A percentile compares a stretch with the other conserved stretches of the same genome.
These are phyloP conservation scores for Shiraia bambusicola DNA, from an alignment of 2,329 filamentous ascomycete species.

Conservation along the genomic window DNA sequence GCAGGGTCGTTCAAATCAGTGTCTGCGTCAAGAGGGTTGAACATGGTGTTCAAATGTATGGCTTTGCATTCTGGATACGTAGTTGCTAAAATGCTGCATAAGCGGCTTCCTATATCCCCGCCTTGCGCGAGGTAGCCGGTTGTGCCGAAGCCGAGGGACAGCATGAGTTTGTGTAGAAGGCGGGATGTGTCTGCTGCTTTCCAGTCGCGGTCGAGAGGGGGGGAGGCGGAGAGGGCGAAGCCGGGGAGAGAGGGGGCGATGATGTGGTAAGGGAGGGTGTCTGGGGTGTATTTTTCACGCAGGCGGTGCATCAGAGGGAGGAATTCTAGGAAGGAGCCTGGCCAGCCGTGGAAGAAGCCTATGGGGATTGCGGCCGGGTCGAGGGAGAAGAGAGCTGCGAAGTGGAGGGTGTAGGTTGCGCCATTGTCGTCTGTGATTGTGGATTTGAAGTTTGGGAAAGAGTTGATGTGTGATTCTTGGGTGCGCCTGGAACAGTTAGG, in stretches of 20 bases:
- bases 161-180: conserved; percentile 55
- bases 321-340: conserved; percentile 57
- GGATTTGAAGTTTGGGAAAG: conserved; percentile 53
- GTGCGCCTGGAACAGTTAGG: conserved; percentile 30
- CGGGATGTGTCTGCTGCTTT: conserved; percentile 43
- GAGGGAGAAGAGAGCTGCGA: conserved; percentile 57
- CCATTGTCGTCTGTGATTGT: conserved; percentile 45
- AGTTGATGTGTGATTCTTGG: conserved; percentile 50
- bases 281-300: conserved; percentile 51
- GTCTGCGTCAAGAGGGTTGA: conserved; percentile 22
- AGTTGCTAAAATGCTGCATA: conserved; percentile 48
- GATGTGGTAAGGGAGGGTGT: conserved; percentile 58
- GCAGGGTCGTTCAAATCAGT: too few species aligned
- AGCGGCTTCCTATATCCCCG: conserved; percentile 56
- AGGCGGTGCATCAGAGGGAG: conserved; percentile 54
- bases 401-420: conserved; percentile 50
- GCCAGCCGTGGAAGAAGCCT: conserved; percentile 59
- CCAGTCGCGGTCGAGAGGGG: conserved; percentile 52
- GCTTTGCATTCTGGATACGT: conserved; percentile 52
- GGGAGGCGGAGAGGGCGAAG: conserved; percentile 54
- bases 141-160: conserved; percentile 53
- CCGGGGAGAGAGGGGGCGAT: conserved; percentile 59
- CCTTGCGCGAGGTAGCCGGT: conserved; percentile 58
- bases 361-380: conserved; percentile 54
- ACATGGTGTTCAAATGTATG: conserved; percentile 36